A percentile compares a stretch with the other conserved stretches of the same genome.
These are phyloP conservation scores for Fusarium sambucinum DNA, from an alignment of 2,329 filamentous ascomycete genomes.

Conservation along the genomic window DNA sequence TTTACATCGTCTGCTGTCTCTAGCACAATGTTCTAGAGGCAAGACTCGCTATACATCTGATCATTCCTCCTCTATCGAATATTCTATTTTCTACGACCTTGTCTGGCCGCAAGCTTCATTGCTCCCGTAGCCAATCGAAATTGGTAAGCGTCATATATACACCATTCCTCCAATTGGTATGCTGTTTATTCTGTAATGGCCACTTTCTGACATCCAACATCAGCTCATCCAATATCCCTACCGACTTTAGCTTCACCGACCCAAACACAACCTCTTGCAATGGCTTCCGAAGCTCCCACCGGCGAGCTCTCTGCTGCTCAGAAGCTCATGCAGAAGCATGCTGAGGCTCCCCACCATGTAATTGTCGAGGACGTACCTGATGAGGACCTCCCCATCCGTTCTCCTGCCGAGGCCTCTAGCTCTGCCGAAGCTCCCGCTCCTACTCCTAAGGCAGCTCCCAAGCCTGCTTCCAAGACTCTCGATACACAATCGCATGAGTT, in stretches of 20 bases:
- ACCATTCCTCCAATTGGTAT: not conserved
- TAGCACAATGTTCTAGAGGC: constrained; percentile 57
- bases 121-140: constrained; percentile 38
- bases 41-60: constrained; percentile 47
- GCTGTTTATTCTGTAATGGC: not conserved
- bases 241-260: constrained; percentile 29
- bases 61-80: constrained; percentile 42
- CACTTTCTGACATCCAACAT: constrained; percentile 30
- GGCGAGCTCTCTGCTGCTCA: constrained; percentile 67
- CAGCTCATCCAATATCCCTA: constrained; percentile 21
- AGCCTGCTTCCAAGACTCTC: constrained; percentile 68
- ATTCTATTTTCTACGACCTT: constrained; percentile 26
- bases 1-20: constrained; percentile 52
- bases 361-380: constrained; percentile 86
- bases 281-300: constrained; percentile 58
- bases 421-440: constrained; percentile 63
- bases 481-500: constrained; percentile 90
- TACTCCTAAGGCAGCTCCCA: constrained; percentile 75
- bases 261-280: constrained; percentile 47
- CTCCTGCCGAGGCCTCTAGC: constrained; percentile 61
- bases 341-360: constrained; percentile 65
- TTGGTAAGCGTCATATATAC: constrained; percentile 23
- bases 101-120: constrained; percentile 43
- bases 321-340: constrained; percentile 74
- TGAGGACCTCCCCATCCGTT: constrained; percentile 76